Evolutionary conservation across 352 stramenopile species (phyloP).

Genomic region (Albugo candida): DNA sequence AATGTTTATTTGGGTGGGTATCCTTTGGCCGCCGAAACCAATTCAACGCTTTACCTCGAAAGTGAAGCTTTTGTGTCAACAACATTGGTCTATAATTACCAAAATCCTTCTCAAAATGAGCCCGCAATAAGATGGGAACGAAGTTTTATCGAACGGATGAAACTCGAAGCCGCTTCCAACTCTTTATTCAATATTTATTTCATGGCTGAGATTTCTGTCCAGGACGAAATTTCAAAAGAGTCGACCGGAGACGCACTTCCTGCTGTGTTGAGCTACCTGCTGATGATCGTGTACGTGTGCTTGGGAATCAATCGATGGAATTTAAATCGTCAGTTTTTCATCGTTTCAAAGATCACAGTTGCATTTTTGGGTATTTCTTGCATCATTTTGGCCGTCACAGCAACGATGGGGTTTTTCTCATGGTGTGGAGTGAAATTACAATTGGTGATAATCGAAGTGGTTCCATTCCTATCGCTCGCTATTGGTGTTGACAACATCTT

Average conservation of each 20-base stretch:
- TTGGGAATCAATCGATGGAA: slow-evolving; percentile 48
- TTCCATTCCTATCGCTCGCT: slow-evolving; percentile 38
- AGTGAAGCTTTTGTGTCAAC: slow-evolving; percentile 25
- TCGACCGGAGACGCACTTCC: slow-evolving; percentile 27
- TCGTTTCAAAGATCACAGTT: slow-evolving; percentile 38
- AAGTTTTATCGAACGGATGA: slow-evolving; percentile 33
- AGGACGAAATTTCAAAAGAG: slow-evolving; percentile 35
- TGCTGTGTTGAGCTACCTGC: slow-evolving; percentile 25
- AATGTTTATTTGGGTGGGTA: slow-evolving; percentile 33
- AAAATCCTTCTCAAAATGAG: slow-evolving; percentile 16
- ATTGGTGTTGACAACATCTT: slow-evolving; percentile 63
- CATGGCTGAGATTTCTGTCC: slow-evolving; percentile 28
- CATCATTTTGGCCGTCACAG: slow-evolving; percentile 34
- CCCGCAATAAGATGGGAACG: slow-evolving; percentile 46
- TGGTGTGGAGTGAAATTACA: slow-evolving; percentile 42
- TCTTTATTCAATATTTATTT: slow-evolving; percentile 43
- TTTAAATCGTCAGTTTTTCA: slow-evolving; percentile 23
- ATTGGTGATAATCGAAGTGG: slow-evolving; percentile 42
- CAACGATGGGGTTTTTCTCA: slow-evolving; percentile 45
- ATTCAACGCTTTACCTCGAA: slow-evolving; percentile 19
- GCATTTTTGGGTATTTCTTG: slow-evolving; percentile 42
- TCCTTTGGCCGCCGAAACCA: slow-evolving; percentile 8
- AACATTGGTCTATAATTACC: slow-evolving; percentile 27
- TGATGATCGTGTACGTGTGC: slow-evolving; percentile 52
- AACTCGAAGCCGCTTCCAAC: slow-evolving; percentile 24